A percentile compares a stretch with the other conserved stretches of the same genome.
These are phyloP conservation scores for Lachnellula hyalina DNA, from an alignment of 2,329 filamentous ascomycete species.

Conservation along the genomic window DNA sequence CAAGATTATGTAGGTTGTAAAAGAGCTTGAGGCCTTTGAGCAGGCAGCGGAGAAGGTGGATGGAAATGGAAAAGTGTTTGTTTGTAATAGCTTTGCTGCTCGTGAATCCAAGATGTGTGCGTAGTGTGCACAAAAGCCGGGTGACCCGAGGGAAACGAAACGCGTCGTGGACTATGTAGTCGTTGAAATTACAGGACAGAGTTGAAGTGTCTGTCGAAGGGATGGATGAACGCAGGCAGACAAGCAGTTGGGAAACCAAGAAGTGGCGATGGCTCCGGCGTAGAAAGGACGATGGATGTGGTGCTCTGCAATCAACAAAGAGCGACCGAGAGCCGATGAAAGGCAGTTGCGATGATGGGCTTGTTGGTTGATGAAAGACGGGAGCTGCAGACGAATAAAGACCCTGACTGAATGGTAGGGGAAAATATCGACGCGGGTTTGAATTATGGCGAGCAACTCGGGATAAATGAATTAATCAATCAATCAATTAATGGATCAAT, in stretches of 20 bases:
- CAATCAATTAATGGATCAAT: neutral
- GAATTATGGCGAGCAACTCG: neutral
- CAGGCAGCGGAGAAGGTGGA: slow-evolving; percentile 22
- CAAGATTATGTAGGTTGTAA: slow-evolving; percentile 27
- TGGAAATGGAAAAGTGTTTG: slow-evolving; percentile 15
- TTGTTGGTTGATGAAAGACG: slow-evolving; percentile 2
- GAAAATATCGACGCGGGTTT: neutral
- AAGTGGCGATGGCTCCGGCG: slow-evolving; percentile 1
- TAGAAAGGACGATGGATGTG: slow-evolving; percentile 16
- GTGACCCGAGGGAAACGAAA: slow-evolving; percentile 20
- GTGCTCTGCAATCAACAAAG: slow-evolving; percentile 28
- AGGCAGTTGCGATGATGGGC: slow-evolving; percentile 1
- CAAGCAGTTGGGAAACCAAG: slow-evolving; percentile 1
- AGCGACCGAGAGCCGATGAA: slow-evolving; percentile 13
- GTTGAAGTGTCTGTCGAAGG: slow-evolving; percentile 10
- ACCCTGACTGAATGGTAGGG: neutral
- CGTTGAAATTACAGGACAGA: slow-evolving; percentile 22
- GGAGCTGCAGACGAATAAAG: slow-evolving; percentile 1
- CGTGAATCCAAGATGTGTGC: slow-evolving; percentile 22
- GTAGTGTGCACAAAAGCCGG: slow-evolving; percentile 20
- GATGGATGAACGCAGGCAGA: slow-evolving; percentile 5
- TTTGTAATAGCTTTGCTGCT: slow-evolving; percentile 23
- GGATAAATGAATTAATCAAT: too few species aligned
- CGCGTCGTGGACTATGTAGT: slow-evolving; percentile 23
- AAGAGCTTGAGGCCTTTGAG: slow-evolving; percentile 27